Evolutionary conservation across 805 yeast genomes (phyloP).

Genomic region (Candida mattraensis): DNA sequence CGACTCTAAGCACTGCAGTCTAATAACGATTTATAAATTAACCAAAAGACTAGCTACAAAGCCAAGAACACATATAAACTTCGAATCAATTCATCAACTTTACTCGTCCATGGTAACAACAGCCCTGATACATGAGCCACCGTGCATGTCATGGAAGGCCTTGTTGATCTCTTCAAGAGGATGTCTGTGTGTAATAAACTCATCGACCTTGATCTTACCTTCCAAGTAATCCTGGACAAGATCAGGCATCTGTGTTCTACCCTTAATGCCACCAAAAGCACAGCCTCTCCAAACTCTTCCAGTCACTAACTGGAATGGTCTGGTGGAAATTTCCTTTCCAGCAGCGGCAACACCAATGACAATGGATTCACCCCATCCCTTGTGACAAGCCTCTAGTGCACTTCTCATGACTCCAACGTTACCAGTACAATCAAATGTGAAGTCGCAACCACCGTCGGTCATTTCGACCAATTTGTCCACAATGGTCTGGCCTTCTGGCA

Average conservation of each 20-base stretch:
- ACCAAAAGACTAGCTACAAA: too few species aligned
- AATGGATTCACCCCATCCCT: constrained; percentile 98
- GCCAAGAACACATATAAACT: too few species aligned
- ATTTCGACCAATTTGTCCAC: constrained; percentile 81
- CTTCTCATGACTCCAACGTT: constrained; percentile 92
- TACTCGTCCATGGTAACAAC: constrained; percentile 45
- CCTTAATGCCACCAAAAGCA: constrained; percentile 99
- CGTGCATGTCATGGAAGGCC: constrained; percentile 94
- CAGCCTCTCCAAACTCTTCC: constrained; percentile 99
- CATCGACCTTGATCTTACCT: constrained; percentile 86
- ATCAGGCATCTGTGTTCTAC: constrained; percentile 92
- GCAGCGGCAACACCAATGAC: constrained; percentile 99
- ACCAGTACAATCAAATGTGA: constrained; percentile 98
- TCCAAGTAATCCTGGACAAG: constrained; percentile 81
- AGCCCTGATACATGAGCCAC: constrained; percentile 92
- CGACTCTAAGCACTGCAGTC: constrained; percentile 1
- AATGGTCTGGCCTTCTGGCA: constrained; percentile 71
- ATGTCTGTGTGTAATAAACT: constrained; percentile 91
- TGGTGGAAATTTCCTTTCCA: constrained; percentile 92
- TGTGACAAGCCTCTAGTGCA: constrained; percentile 96
- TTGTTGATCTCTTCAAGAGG: constrained; percentile 73
- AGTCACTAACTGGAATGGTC: constrained; percentile 98
- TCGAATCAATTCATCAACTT: too few species aligned
- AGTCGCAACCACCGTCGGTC: constrained; percentile 98
- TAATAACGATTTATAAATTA: constrained; percentile 6